Percentiles rank a stretch among this genome's conserved stretches.
These are phyloP conservation scores for Malassezia vespertilionis DNA, from an alignment of 1,284 basidiomycete species.

Conservation along the genomic window DNA sequence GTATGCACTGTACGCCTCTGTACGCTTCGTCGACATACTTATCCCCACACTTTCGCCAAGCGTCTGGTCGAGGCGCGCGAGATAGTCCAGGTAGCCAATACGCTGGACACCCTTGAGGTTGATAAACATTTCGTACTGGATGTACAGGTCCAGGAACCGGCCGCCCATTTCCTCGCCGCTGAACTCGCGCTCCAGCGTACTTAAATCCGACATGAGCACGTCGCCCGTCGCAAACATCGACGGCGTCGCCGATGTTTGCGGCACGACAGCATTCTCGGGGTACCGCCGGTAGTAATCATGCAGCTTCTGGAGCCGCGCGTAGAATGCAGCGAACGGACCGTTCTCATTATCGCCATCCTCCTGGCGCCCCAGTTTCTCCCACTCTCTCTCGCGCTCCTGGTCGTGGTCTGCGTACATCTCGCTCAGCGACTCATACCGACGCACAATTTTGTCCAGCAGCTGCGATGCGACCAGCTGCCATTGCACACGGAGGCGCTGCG, in stretches of 20 bases:
- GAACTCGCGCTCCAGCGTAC: slow-evolving; percentile 41
- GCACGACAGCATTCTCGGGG: slow-evolving; percentile 53
- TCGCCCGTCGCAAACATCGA: slow-evolving; percentile 12
- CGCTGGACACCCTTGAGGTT: slow-evolving; percentile 66
- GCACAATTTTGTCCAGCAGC: slow-evolving; percentile 68
- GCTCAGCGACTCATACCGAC: slow-evolving; percentile 51
- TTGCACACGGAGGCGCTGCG: slow-evolving; percentile 10
- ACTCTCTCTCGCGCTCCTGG: slow-evolving; percentile 48
- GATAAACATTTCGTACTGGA: slow-evolving; percentile 74
- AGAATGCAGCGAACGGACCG: slow-evolving; percentile 55
- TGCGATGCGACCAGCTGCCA: slow-evolving; percentile 55
- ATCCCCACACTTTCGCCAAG: slow-evolving; percentile 19
- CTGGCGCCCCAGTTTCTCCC: slow-evolving; percentile 48
- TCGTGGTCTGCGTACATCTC: slow-evolving; percentile 48
- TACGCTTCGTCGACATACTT: slow-evolving; percentile 29
- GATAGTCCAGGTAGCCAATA: slow-evolving; percentile 77
- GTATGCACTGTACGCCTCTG: slow-evolving; percentile 34
- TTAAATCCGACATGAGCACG: slow-evolving; percentile 16
- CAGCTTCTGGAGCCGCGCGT: slow-evolving; percentile 79
- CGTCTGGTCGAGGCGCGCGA: slow-evolving; percentile 58
- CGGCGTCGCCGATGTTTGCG: slow-evolving; percentile 18
- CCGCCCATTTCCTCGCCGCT: slow-evolving; percentile 84
- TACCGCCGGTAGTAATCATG: slow-evolving; percentile 93
- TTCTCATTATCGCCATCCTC: slow-evolving; percentile 8
- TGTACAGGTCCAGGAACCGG: slow-evolving; percentile 83